Percentiles rank a stretch among this genome's conserved stretches.
These are phyloP conservation scores for Filosporella fistucella DNA, from an alignment of 495 filamentous ascomycete genomes.

Conservation along the genomic window DNA sequence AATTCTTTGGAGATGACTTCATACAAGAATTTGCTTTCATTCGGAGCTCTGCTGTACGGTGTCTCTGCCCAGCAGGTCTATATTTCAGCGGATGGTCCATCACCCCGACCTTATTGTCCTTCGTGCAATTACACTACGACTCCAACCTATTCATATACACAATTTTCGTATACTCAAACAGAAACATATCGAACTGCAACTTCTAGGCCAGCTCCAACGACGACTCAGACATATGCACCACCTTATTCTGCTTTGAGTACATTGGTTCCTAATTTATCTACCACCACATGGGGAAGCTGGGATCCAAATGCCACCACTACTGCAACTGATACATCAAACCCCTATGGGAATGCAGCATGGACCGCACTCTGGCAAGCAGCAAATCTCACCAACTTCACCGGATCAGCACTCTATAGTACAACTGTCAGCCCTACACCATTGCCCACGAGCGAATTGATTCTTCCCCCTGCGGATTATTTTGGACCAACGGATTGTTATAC, in stretches of 20 bases:
- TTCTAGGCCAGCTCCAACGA: not conserved
- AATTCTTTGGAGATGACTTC: no score
- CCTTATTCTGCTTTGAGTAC: not conserved
- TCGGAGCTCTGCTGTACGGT: no score
- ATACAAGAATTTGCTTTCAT: no score
- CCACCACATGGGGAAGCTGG: not conserved
- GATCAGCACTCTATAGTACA: not conserved
- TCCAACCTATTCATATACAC: no score
- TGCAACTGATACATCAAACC: not conserved
- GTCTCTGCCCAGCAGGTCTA: no score
- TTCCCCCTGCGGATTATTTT: not conserved
- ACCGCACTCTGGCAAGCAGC: not conserved
- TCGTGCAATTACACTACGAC: no score
- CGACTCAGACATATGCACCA: not conserved
- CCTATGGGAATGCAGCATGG: not conserved
- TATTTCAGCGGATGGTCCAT: no score
- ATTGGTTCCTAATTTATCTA: not conserved
- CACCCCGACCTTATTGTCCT: no score
- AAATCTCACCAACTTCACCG: not conserved
- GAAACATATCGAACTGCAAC: no score
- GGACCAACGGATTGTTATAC: constrained; percentile 1
- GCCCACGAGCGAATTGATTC: not conserved
- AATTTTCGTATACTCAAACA: no score
- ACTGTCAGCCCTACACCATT: not conserved
- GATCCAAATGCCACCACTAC: not conserved